A percentile compares a stretch with the other conserved stretches of the same genome.
phyloP scores from a whole-genome alignment of 2,329 filamentous ascomycete genomes.

The Botrytis porri region DNA sequence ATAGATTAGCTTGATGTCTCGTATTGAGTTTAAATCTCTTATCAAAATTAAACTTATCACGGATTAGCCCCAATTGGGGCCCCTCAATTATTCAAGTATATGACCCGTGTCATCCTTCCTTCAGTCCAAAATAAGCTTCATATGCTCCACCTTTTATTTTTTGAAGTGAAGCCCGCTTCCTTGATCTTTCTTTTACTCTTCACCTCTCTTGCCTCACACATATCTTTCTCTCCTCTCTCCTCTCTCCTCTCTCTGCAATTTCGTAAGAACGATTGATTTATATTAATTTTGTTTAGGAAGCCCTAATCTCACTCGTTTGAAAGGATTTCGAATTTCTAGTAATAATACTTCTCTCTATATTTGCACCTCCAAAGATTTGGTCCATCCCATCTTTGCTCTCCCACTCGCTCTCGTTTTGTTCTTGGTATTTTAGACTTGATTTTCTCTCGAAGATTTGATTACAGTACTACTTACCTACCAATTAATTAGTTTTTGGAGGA shows the following conservation, averaged over 20 bases:
- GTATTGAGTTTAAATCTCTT: neutral
- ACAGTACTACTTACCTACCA: neutral
- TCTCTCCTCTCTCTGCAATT: neutral
- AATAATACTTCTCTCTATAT: neutral
- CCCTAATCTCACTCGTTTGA: neutral
- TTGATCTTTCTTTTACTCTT: neutral
- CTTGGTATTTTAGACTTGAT: neutral
- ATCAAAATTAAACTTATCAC: conserved; percentile 7
- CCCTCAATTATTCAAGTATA: neutral
- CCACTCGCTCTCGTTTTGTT: neutral
- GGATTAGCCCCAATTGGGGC: neutral
- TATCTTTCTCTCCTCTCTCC: neutral
- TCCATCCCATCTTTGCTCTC: neutral
- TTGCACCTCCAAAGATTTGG: neutral
- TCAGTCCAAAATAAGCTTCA: conserved; percentile 5
- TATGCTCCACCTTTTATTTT: neutral
- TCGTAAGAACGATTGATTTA: neutral
- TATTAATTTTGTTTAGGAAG: neutral
- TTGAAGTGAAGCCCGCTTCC: neutral
- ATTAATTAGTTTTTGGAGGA: neutral
- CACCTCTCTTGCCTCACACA: neutral
- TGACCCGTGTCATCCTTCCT: neutral
- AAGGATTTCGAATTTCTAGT: neutral
- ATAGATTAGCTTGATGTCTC: neutral
- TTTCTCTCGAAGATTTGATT: neutral